These are phyloP conservation scores for Polyrhizophydium stewartii DNA, from an alignment of 371 early-diverging fungal species.

Conservation along the genomic window DNA sequence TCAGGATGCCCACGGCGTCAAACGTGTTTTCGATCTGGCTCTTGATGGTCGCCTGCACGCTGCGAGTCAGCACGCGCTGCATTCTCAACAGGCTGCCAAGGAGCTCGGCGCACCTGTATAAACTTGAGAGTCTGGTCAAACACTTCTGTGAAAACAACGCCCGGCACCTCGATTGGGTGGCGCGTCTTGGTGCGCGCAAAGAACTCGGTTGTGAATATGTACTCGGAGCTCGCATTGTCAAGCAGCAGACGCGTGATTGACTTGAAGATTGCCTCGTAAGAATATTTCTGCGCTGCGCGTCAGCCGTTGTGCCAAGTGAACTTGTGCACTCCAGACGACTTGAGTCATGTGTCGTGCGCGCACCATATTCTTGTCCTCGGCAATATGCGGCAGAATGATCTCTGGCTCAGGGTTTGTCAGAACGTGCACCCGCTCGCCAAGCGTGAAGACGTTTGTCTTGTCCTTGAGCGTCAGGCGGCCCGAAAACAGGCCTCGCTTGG, in stretches of 20 bases:
- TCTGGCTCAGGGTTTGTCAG: constrained; percentile 69
- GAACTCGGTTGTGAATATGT: constrained; percentile 82
- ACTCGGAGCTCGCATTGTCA: constrained; percentile 91
- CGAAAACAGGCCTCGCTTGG: constrained; percentile 49
- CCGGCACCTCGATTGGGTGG: constrained; percentile 7
- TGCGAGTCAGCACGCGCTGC: not conserved
- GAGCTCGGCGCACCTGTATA: constrained; percentile 48
- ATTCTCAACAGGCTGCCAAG: too few relatives aligned
- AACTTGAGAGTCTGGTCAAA: constrained; percentile 81
- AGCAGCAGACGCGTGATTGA: constrained; percentile 80
- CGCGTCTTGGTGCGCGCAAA: constrained; percentile 58
- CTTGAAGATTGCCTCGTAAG: constrained; percentile 67
- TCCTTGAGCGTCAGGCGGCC: constrained; percentile 51
- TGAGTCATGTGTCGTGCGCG: not conserved
- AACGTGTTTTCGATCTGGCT: constrained; percentile 58
- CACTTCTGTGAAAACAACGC: constrained; percentile 18
- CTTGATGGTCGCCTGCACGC: constrained; percentile 9
- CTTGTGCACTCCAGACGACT: not conserved
- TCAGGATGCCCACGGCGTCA: constrained; percentile 83
- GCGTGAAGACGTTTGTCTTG: constrained; percentile 69
- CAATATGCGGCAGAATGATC: constrained; percentile 74
- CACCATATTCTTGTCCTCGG: constrained; percentile 71
- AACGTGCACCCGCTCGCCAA: constrained; percentile 68
- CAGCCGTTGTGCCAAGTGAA: not conserved
- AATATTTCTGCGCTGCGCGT: constrained; percentile 24